phyloP scores from a whole-genome alignment of 2,329 filamentous ascomycete species.

The Alternaria conjuncta region DNA sequence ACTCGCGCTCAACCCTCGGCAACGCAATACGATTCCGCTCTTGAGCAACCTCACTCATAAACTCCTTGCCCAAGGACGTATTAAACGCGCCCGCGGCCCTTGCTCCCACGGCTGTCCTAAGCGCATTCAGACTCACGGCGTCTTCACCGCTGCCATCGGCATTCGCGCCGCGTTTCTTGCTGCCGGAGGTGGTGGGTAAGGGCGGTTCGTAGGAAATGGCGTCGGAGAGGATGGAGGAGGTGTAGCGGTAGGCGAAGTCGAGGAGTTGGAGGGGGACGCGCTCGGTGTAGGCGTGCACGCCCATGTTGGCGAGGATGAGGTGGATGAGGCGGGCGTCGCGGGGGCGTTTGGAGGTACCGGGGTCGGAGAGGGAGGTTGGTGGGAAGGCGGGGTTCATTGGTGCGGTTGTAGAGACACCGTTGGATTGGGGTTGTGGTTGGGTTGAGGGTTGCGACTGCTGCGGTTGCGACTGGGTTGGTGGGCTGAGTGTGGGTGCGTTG shows the following conservation, averaged over 20 bases:
- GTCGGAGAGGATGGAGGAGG: constrained; percentile 72
- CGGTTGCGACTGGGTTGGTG: constrained; percentile 30
- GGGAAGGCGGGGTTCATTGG: constrained; percentile 36
- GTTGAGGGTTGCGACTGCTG: background rate
- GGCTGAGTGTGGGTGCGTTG: constrained; percentile 39
- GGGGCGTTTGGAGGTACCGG: constrained; percentile 59
- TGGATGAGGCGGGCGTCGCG: constrained; percentile 82
- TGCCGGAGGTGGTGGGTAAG: constrained; percentile 2
- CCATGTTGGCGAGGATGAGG: constrained; percentile 78
- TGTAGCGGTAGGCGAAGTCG: constrained; percentile 86
- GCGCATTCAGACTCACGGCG: constrained; percentile 67
- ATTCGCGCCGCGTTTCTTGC: constrained; percentile 32
- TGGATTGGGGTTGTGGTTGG: background rate
- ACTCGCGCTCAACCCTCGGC: constrained; percentile 59
- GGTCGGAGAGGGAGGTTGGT: constrained; percentile 42
- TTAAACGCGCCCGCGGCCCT: constrained; percentile 72
- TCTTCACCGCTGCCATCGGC: constrained; percentile 48
- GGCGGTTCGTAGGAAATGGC: constrained; percentile 50
- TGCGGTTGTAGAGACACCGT: constrained; percentile 17
- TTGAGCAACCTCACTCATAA: constrained; percentile 71
- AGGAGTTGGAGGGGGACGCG: constrained; percentile 83
- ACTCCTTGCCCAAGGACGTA: constrained; percentile 71
- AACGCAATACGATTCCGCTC: constrained; percentile 55
- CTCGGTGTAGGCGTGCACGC: constrained; percentile 79
- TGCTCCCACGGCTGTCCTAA: constrained; percentile 74